A percentile compares a stretch with the other conserved stretches of the same genome.
phyloP scores from a whole-genome alignment of 306 rosid genomes.

The Cicer yamashitae region DNA sequence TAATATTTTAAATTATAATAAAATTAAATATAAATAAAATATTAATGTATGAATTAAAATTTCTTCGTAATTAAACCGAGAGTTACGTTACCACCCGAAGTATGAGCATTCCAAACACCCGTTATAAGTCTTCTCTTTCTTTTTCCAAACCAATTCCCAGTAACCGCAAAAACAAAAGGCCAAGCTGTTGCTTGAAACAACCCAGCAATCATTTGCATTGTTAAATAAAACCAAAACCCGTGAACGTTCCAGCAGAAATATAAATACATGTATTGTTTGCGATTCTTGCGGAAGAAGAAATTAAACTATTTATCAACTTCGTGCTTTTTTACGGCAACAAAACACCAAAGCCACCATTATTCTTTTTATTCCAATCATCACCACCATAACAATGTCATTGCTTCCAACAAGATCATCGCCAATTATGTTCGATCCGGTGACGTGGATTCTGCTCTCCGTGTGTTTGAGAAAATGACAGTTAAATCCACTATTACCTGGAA shows the following conservation, averaged over 20 bases:
- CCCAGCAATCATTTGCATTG: slow-evolving; percentile 79
- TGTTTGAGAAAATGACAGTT: slow-evolving; percentile 62
- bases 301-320: not conserved
- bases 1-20: no score
- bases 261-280: slow-evolving; percentile 37
- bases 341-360: not conserved
- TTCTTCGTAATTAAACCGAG: no score
- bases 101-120: slow-evolving; percentile 89
- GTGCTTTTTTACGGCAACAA: not conserved
- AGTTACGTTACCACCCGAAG: slow-evolving; percentile 75
- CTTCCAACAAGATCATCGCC: slow-evolving; percentile 67
- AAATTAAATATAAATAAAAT: no score
- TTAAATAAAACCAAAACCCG: slow-evolving; percentile 62
- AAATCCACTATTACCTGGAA: slow-evolving; percentile 82
- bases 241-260: slow-evolving; percentile 60
- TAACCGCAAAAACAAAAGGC: slow-evolving; percentile 87
- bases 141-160: slow-evolving; percentile 89
- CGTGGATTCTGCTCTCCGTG: slow-evolving; percentile 60
- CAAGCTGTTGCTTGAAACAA: slow-evolving; percentile 88
- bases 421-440: slow-evolving; percentile 60
- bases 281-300: slow-evolving; percentile 35
- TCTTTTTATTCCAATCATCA: slow-evolving; percentile 33
- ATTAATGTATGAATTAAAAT: no score
- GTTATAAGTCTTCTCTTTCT: slow-evolving; percentile 76
- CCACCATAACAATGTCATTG: slow-evolving; percentile 41